Evolutionary conservation across 345 rosid species (phyloP).

Genomic region (Cardamine occulta): DNA sequence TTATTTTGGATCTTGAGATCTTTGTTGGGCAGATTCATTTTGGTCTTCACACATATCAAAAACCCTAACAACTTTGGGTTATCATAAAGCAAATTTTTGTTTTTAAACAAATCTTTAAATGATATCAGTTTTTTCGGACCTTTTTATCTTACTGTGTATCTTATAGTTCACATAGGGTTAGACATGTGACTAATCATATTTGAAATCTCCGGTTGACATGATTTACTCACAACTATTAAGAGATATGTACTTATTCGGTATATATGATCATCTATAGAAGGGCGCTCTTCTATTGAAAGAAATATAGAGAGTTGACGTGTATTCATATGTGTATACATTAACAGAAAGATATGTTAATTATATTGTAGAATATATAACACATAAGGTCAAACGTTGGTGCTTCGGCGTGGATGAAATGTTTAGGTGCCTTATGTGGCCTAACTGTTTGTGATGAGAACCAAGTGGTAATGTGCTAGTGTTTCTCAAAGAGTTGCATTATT

Average conservation of each 20-base stretch:
- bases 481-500: too few relatives aligned
- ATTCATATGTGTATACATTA: neutral
- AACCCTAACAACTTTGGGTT: neutral
- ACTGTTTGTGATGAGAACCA: neutral
- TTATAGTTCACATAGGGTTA: neutral
- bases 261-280: too few relatives aligned
- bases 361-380: neutral
- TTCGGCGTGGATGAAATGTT: neutral
- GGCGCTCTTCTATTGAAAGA: neutral
- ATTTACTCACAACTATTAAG: neutral
- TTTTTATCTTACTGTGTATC: neutral
- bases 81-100: neutral
- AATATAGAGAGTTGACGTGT: neutral
- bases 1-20: conserved; percentile 8
- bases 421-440: neutral
- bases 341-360: neutral
- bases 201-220: neutral
- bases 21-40: neutral
- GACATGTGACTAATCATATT: neutral
- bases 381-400: neutral
- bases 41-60: neutral
- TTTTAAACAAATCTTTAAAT: neutral
- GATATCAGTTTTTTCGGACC: neutral
- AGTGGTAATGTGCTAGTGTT: too few relatives aligned
- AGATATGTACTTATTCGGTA: neutral